Evolutionary conservation across 768 basidiomycete genomes (phyloP).

Genomic region (Lyophyllum atratum): DNA sequence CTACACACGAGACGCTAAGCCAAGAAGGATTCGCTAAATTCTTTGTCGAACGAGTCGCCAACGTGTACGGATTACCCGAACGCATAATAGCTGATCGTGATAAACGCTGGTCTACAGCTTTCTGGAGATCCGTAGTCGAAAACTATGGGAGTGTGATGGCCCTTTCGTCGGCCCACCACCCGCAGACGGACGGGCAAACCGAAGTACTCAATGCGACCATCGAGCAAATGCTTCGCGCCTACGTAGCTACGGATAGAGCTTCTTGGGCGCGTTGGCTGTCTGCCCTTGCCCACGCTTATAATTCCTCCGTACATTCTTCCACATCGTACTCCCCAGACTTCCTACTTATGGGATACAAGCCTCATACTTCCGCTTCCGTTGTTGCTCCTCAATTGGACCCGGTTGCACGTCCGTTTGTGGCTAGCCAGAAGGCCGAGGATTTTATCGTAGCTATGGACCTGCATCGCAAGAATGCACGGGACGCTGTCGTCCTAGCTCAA

Average conservation of each 20-base stretch:
- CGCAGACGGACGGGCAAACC: slow-evolving; percentile 36
- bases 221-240: slow-evolving; percentile 25
- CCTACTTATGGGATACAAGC: slow-evolving; percentile 29
- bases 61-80: background rate
- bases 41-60: background rate
- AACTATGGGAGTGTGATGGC: background rate
- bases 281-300: slow-evolving; percentile 30
- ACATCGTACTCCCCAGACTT: slow-evolving; percentile 27
- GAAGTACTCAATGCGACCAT: background rate
- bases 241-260: slow-evolving; percentile 21
- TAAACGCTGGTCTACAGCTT: background rate
- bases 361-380: slow-evolving; percentile 6
- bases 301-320: slow-evolving; percentile 24
- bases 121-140: slow-evolving; percentile 10
- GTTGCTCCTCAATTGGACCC: background rate
- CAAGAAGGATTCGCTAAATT: background rate
- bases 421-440: background rate
- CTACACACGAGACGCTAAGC: too few species aligned
- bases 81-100: background rate
- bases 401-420: background rate
- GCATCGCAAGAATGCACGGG: background rate
- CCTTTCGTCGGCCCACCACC: slow-evolving; percentile 19
- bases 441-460: background rate
- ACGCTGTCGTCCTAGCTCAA: background rate
- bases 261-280: slow-evolving; percentile 27